Conservation (phyloP, 2,329 filamentous ascomycete genomes). For the Nannizzia gypsea region DNA sequence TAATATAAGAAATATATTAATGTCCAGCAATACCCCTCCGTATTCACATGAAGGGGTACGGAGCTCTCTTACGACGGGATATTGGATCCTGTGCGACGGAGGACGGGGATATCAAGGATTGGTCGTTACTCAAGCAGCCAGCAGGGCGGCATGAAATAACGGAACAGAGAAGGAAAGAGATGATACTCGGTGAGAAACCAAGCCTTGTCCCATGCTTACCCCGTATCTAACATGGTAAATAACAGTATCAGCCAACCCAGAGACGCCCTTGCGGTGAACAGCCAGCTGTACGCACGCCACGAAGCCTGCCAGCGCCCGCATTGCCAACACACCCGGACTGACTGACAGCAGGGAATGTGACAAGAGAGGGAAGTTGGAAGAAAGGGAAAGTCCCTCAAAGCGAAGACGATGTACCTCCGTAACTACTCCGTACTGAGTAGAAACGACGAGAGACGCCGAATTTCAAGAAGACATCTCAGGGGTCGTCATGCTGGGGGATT, state of each 20-base stretch:
- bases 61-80: too few relatives aligned
- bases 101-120: background rate
- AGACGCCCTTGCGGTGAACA: background rate
- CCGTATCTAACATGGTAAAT: background rate
- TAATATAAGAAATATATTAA: too few relatives aligned
- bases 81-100: background rate
- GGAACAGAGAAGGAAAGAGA: background rate
- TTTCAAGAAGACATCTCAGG: background rate
- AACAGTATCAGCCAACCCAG: background rate
- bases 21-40: too few relatives aligned
- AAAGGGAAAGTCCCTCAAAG: background rate
- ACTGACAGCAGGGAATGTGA: background rate
- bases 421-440: too few relatives aligned
- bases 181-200: background rate
- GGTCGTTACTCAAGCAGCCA: background rate
- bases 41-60: too few relatives aligned
- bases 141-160: background rate
- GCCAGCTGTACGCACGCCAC: background rate
- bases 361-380: background rate
- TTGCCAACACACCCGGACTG: background rate
- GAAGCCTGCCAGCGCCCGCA: background rate
- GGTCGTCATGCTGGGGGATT: background rate
- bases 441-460: background rate
- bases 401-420: too few relatives aligned
- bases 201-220: background rate